Conservation (phyloP, 1,284 basidiomycete genomes). For the Rhodotorula sp. region DNA sequence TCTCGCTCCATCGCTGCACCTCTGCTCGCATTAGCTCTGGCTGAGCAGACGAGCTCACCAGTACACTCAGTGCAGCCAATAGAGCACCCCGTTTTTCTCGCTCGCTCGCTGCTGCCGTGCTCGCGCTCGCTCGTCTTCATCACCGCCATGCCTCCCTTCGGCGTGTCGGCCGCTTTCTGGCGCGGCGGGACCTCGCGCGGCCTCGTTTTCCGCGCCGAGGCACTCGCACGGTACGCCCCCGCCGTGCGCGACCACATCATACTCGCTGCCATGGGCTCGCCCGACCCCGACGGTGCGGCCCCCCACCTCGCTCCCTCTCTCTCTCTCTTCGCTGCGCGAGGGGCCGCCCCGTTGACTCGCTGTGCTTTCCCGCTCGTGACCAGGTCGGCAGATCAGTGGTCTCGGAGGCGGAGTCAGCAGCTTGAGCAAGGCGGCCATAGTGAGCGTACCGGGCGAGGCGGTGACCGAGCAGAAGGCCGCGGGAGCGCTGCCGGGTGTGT, state of each 20-base stretch:
- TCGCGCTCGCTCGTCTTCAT: background rate
- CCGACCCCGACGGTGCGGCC: constrained; percentile 29
- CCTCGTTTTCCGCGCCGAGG: constrained; percentile 31
- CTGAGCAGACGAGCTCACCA: no score
- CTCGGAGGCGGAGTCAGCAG: constrained; percentile 37
- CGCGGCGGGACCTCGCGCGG: constrained; percentile 40
- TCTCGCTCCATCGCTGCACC: no score
- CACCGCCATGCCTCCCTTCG: constrained; percentile 14
- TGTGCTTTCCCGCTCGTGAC: background rate
- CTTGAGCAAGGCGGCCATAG: constrained; percentile 32
- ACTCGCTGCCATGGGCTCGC: constrained; percentile 34
- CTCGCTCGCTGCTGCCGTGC: background rate
- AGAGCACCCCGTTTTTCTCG: background rate
- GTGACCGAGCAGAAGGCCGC: background rate
- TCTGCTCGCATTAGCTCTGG: no score
- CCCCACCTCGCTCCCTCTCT: no score
- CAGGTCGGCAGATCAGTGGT: constrained; percentile 31
- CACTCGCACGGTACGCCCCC: constrained; percentile 22
- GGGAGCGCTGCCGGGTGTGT: constrained; percentile 24
- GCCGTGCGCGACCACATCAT: constrained; percentile 32
- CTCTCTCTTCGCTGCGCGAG: background rate
- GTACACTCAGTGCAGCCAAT: no score
- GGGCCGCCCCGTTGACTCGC: background rate
- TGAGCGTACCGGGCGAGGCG: constrained; percentile 33
- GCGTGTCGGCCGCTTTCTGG: constrained; percentile 35